phyloP scores from a whole-genome alignment of 345 rosid genomes.

The Carallia brachiata region DNA sequence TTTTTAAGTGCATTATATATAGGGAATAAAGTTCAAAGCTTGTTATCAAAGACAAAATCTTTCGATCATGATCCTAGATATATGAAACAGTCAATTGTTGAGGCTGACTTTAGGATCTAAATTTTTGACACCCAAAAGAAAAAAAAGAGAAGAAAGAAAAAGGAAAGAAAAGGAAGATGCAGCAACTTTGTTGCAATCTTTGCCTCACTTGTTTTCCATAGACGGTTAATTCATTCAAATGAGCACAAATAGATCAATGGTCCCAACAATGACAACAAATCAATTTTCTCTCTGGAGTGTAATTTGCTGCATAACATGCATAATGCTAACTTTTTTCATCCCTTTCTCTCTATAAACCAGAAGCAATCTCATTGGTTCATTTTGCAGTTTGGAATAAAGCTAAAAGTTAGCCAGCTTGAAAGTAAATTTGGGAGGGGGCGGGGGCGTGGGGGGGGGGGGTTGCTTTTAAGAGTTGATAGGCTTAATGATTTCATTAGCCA shows the following conservation, averaged over 20 bases:
- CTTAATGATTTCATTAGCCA: background rate
- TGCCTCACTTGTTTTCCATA: too few relatives aligned
- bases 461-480: conserved; percentile 9
- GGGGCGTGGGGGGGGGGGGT: background rate
- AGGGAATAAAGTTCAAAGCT: too few relatives aligned
- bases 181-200: too few relatives aligned
- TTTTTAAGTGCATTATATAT: background rate
- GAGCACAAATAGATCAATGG: too few relatives aligned
- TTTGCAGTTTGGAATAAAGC: conserved; percentile 43
- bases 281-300: too few relatives aligned
- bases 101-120: background rate
- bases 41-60: background rate
- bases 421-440: conserved; percentile 8
- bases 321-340: too few relatives aligned
- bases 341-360: background rate
- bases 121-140: background rate
- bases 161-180: too few relatives aligned
- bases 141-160: too few relatives aligned
- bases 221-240: too few relatives aligned
- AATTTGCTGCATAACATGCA: too few relatives aligned
- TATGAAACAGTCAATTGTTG: background rate
- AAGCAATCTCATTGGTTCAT: conserved; percentile 1
- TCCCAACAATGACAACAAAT: too few relatives aligned
- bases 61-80: background rate
- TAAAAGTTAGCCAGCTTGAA: conserved; percentile 43